Conservation (phyloP, 768 basidiomycete species). For the Tulasnella calospora region DNA sequence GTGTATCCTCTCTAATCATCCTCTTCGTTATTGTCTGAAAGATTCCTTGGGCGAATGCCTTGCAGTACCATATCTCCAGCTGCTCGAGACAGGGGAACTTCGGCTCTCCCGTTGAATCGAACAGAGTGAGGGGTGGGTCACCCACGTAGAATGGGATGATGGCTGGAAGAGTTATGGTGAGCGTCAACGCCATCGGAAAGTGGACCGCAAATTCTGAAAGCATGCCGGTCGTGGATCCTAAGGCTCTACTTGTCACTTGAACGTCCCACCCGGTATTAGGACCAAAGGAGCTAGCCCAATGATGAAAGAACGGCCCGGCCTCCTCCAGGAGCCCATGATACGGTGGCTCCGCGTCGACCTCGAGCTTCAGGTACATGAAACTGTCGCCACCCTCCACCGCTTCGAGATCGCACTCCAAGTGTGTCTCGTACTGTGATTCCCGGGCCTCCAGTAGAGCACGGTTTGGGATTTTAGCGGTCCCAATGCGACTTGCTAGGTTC, state of each 20-base stretch:
- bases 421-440: neutral
- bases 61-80: neutral
- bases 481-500: too few species aligned
- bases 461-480: neutral
- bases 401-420: neutral
- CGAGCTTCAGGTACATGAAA: neutral
- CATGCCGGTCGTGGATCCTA: neutral
- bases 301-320: neutral
- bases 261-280: neutral
- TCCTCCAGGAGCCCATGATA: neutral
- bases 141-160: neutral
- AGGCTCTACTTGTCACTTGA: neutral
- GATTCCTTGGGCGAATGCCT: neutral
- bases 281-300: neutral
- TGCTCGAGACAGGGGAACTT: neutral
- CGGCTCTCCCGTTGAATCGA: neutral
- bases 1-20: neutral
- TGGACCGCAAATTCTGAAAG: neutral
- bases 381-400: neutral
- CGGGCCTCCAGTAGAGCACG: neutral
- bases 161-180: neutral
- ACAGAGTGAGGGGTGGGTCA: neutral
- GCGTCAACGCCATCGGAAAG: neutral
- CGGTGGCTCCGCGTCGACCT: neutral
- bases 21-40: neutral